Conservation (phyloP, 2,329 filamentous ascomycete genomes). For the Colletotrichum chrysophilum region DNA sequence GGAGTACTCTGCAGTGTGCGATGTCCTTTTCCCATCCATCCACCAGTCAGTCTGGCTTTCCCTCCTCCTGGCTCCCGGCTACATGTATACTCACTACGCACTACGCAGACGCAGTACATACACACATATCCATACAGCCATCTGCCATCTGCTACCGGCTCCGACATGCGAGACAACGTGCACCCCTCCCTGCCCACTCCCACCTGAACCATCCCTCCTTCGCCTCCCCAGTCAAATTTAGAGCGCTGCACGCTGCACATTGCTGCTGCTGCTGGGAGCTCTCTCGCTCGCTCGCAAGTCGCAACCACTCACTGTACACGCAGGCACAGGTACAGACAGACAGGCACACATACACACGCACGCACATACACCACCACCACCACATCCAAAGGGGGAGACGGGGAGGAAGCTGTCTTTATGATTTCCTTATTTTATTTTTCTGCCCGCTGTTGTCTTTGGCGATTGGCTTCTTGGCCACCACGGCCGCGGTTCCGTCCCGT, state of each 20-base stretch:
- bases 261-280: background rate
- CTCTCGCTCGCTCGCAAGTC: background rate
- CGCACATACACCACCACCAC: background rate
- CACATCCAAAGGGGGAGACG: background rate
- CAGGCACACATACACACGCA: background rate
- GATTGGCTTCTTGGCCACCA: background rate
- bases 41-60: background rate
- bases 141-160: conserved; percentile 19
- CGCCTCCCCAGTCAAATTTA: conserved; percentile 20
- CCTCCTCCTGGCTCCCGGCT: conserved; percentile 18
- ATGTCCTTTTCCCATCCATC: background rate
- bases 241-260: background rate
- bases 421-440: background rate
- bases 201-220: conserved; percentile 24
- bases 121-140: background rate
- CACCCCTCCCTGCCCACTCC: conserved; percentile 16
- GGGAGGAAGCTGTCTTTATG: background rate
- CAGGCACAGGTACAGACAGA: background rate
- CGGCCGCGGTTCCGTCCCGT: conserved; percentile 9
- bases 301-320: background rate
- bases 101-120: background rate
- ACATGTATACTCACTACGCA: background rate
- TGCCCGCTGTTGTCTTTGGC: background rate
- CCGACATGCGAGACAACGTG: conserved; percentile 20
- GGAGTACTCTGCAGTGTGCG: background rate